Conservation (phyloP, 345 rosid genomes). For the Populus nigra region DNA sequence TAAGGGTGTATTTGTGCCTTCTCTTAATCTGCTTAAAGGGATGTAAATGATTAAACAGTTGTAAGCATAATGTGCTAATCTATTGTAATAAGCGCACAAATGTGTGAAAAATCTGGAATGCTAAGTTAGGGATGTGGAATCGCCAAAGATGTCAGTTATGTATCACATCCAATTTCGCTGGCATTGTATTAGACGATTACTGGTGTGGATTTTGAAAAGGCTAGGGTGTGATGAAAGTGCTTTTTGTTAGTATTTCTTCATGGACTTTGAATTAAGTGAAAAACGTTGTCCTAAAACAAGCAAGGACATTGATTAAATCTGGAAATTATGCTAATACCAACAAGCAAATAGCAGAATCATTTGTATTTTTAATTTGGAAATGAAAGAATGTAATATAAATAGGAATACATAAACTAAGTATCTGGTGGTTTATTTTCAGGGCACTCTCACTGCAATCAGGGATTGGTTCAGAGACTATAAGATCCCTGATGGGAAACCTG, state of each 20-base stretch:
- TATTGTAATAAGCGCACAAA: neutral
- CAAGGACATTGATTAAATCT: neutral
- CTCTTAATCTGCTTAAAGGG: neutral
- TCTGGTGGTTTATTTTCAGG: slow-evolving; percentile 43
- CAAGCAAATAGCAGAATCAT: no score
- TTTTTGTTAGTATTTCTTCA: neutral
- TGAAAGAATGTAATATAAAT: neutral
- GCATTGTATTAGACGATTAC: neutral
- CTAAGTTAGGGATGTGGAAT: neutral
- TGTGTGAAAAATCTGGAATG: neutral
- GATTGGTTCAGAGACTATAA: slow-evolving; percentile 98
- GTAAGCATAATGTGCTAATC: neutral
- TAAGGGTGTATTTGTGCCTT: neutral
- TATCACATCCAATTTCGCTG: neutral
- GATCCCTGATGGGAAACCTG: slow-evolving; percentile 97
- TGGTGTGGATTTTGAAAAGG: neutral
- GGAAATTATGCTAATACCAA: neutral
- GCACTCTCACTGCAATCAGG: slow-evolving; percentile 79
- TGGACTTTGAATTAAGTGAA: neutral
- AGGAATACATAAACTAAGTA: neutral
- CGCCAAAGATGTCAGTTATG: neutral
- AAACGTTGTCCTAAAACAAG: neutral
- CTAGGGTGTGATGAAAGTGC: neutral
- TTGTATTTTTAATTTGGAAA: neutral
- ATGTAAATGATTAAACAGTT: neutral